Base-by-base conservation (phyloP, 106 monocot species). In the Allium sativum region DNA sequence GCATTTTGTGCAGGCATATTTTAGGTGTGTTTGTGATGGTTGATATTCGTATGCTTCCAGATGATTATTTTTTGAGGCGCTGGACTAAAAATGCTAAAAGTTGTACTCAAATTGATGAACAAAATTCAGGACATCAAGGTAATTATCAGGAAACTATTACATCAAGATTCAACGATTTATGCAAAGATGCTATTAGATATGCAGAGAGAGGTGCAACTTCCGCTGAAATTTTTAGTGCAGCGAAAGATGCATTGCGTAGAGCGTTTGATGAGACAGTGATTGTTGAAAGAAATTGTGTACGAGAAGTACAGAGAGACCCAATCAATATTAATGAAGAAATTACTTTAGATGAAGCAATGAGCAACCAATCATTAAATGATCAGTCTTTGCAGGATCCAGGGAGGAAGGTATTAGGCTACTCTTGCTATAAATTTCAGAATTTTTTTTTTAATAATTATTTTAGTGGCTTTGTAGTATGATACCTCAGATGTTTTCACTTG, bases 271-370 rank as follows among this genome's bases (percentile, higher is more conserved):
- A 95, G 67, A 86, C 90, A 57, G 51, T 78, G 46, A 53, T 67
- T 56, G 77, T 70, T 41, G 94, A 89, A 46, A 93, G 73, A 64
- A 78, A 65, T 73, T 65, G 55, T 44, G 57, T 64, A 41, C 72
- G 62, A 71, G 72, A 56, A 55, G 65, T 56, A 65, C 88, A 89
- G 58, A 69, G 86, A 54, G 62, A 62, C 46, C 72, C 79, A 47
- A 95, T 95, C 61, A 95, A 95, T 59, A 95, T 95, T 52, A 95
- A 95, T 77, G 94, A 95, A 55, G 94, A 90, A 65, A 77, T 95
- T 31, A 77, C 84, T 2, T 74, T 84, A 48, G 90, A 84, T 52
- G 89, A 95, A 61, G 73, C 80, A 13, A 76, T 86, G 60, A 68
- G 58, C 59, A 79, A 84, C 52, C 68, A 76, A 21, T 71, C 73